These are phyloP conservation scores for Dactylellina parvicollis DNA, from an alignment of 2,329 filamentous ascomycete genomes.

Conservation along the genomic window DNA sequence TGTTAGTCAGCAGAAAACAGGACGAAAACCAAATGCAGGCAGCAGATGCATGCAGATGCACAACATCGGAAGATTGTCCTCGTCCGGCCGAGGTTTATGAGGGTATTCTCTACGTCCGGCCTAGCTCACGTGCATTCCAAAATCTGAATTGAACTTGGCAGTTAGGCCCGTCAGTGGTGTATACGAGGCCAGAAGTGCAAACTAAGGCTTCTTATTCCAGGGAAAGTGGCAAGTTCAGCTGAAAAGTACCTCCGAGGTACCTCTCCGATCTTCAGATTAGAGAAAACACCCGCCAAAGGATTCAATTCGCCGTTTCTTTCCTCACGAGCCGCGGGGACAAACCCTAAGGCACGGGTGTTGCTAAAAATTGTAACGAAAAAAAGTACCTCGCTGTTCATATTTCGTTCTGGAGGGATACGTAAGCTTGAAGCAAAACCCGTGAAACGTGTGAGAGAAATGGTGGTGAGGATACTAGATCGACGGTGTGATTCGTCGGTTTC, in stretches of 20 bases:
- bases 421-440: background rate
- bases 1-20: background rate
- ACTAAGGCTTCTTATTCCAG: background rate
- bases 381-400: background rate
- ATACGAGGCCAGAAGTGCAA: background rate
- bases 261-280: background rate
- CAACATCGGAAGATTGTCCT: background rate
- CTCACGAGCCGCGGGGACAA: slow-evolving; percentile 16
- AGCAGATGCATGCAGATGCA: background rate
- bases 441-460: background rate
- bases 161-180: no score
- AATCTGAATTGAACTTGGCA: no score
- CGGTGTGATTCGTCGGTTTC: slow-evolving; percentile 7
- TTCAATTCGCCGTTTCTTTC: background rate
- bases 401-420: background rate
- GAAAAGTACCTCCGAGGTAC: slow-evolving; percentile 30
- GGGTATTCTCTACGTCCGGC: no score
- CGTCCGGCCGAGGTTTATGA: background rate
- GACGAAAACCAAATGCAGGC: no score
- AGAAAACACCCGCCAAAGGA: slow-evolving; percentile 10
- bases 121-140: no score
- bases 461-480: background rate
- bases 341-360: slow-evolving; percentile 11
- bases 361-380: no score
- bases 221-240: background rate